Conservation (phyloP, 176 grass and related monocot species). For the Oropetium thomaeum region DNA sequence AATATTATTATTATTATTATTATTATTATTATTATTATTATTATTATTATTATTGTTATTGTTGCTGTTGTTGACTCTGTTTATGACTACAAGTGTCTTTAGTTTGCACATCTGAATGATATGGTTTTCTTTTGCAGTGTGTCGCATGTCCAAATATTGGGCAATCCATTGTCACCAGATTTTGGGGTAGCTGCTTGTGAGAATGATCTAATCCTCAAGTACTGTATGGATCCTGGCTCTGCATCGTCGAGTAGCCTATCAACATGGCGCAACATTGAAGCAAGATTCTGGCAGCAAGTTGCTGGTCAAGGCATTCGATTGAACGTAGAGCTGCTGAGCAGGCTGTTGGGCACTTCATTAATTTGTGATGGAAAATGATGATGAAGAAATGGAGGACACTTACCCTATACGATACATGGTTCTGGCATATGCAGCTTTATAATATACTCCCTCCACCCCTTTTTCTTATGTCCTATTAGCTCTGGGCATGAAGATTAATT, state of each 20-base stretch:
- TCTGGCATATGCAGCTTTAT: not conserved
- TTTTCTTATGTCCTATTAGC: too few species aligned
- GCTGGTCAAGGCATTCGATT: not conserved
- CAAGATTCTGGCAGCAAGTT: not conserved
- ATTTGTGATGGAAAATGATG: not conserved
- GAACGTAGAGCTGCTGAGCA: conserved; percentile 24
- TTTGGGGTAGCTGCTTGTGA: not conserved
- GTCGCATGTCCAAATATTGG: conserved; percentile 49
- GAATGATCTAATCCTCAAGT: conserved; percentile 22
- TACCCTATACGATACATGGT: not conserved
- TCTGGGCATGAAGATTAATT: too few species aligned
- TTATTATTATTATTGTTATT: too few species aligned
- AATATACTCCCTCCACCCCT: too few species aligned
- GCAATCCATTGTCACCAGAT: conserved; percentile 14
- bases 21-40: too few species aligned
- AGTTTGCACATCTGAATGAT: not conserved
- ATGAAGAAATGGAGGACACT: not conserved
- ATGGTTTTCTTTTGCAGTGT: conserved; percentile 26
- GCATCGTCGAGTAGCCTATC: not conserved
- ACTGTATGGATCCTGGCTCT: conserved; percentile 6
- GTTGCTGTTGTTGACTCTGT: too few species aligned
- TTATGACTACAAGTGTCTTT: not conserved
- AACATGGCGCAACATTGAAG: conserved; percentile 9
- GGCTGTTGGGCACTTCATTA: not conserved
- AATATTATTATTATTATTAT: too few species aligned